phyloP scores from a whole-genome alignment of 2,329 filamentous ascomycete species.

The Neoarthrinium moseri region DNA sequence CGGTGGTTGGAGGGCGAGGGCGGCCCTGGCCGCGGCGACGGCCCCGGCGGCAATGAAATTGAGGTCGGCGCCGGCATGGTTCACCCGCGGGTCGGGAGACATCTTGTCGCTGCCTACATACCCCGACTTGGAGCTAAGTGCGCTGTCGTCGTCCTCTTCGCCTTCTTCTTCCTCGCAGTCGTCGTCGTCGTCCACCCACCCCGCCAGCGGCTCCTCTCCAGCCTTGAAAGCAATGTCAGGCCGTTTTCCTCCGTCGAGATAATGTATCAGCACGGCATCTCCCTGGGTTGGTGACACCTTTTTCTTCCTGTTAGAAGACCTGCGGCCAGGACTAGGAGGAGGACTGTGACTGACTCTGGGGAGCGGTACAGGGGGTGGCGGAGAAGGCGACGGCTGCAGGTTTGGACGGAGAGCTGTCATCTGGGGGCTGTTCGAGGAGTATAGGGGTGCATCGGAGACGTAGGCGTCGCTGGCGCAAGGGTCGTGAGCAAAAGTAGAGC shows the following conservation, averaged over 20 bases:
- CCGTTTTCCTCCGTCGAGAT: conserved; percentile 61
- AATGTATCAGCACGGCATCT: conserved; percentile 66
- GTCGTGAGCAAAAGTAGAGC: conserved; percentile 27
- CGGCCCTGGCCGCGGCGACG: background rate
- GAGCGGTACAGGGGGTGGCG: conserved; percentile 42
- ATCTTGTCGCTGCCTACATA: conserved; percentile 24
- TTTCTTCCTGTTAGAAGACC: conserved; percentile 50
- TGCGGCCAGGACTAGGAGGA: conserved; percentile 34
- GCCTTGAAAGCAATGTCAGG: conserved; percentile 64
- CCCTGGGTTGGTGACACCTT: conserved; percentile 58
- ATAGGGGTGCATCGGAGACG: conserved; percentile 48
- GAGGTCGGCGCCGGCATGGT: conserved; percentile 14
- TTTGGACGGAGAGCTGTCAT: conserved; percentile 40
- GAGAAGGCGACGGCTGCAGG: conserved; percentile 50
- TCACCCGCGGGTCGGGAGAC: conserved; percentile 23
- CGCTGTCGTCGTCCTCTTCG: conserved; percentile 22
- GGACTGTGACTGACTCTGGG: conserved; percentile 45
- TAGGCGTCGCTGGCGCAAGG: conserved; percentile 35
- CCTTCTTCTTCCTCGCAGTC: conserved; percentile 39
- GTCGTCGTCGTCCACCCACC: conserved; percentile 18
- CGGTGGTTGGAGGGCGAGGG: conserved; percentile 10
- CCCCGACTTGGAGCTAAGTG: conserved; percentile 9
- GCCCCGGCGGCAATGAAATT: conserved; percentile 10
- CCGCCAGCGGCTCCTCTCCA: conserved; percentile 49
- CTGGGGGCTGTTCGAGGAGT: conserved; percentile 37